These are phyloP conservation scores for Penicillium fimorum DNA, from an alignment of 495 filamentous ascomycete species.

Conservation along the genomic window DNA sequence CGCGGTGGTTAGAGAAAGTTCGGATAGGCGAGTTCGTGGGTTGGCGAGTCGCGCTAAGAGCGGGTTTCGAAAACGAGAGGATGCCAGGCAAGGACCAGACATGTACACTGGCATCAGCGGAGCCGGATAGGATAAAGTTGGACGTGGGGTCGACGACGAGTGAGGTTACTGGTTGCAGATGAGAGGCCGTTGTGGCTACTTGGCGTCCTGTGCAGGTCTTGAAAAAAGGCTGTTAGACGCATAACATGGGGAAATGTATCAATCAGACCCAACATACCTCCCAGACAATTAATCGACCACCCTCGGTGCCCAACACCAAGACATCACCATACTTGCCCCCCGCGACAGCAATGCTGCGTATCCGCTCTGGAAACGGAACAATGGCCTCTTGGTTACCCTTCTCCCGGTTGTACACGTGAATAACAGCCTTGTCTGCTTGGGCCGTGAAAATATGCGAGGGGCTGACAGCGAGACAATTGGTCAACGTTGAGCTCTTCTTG, in stretches of 20 bases:
- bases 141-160: slow-evolving; percentile 69
- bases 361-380: slow-evolving; percentile 81
- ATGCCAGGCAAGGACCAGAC: slow-evolving; percentile 81
- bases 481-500: slow-evolving; percentile 85
- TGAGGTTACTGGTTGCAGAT: slow-evolving; percentile 80
- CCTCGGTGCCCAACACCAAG: slow-evolving; percentile 79
- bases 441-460: slow-evolving; percentile 85
- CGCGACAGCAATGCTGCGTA: slow-evolving; percentile 67
- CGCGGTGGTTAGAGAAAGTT: slow-evolving; percentile 75
- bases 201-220: slow-evolving; percentile 84
- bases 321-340: slow-evolving; percentile 61
- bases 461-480: slow-evolving; percentile 77
- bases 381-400: slow-evolving; percentile 83
- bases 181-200: slow-evolving; percentile 80
- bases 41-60: slow-evolving; percentile 36
- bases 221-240: slow-evolving; percentile 7
- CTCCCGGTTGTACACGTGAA: slow-evolving; percentile 84
- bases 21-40: slow-evolving; percentile 55
- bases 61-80: slow-evolving; percentile 59
- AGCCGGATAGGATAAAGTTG: slow-evolving; percentile 82
- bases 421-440: slow-evolving; percentile 83
- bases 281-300: slow-evolving; percentile 86
- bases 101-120: slow-evolving; percentile 82
- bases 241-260: background rate
- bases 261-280: slow-evolving; percentile 60